Evolutionary conservation across 2,329 filamentous ascomycete genomes (phyloP).

Genomic region (Stemphylium lycopersici): DNA sequence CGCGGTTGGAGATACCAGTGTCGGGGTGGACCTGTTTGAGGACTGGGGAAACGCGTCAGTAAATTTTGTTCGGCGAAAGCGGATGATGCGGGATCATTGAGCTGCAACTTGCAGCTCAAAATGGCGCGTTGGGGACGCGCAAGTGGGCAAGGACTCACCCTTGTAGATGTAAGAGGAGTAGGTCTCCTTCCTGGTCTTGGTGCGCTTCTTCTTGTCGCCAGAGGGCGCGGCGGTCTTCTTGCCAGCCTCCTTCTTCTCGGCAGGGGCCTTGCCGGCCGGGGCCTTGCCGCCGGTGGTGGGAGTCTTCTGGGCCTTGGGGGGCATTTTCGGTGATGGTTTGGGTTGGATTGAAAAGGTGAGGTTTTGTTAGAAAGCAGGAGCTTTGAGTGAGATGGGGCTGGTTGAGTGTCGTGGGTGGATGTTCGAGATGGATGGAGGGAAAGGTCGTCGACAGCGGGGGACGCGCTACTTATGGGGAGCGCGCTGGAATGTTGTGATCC

Average conservation of each 20-base stretch:
- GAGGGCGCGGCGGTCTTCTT: conserved; percentile 96
- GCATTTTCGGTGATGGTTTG: conserved; percentile 67
- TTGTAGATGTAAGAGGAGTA: conserved; percentile 99
- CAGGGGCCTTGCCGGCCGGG: conserved; percentile 76
- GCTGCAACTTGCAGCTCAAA: not conserved
- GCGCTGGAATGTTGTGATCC: conserved; percentile 50
- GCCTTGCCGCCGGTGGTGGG: conserved; percentile 93
- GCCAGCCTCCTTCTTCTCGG: conserved; percentile 99
- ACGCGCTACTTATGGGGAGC: conserved; percentile 51
- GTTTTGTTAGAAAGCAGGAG: conserved; percentile 16
- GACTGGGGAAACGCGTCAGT: conserved; percentile 65
- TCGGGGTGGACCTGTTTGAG: conserved; percentile 99
- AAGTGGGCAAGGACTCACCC: conserved; percentile 64
- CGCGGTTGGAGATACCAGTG: conserved; percentile 99
- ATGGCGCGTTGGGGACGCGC: conserved; percentile 16
- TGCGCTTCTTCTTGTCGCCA: conserved; percentile 99
- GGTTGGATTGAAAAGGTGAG: conserved; percentile 14
- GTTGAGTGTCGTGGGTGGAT: conserved; percentile 37
- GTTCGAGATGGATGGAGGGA: conserved; percentile 51
- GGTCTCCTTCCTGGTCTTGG: conserved; percentile 99
- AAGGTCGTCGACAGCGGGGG: conserved; percentile 49
- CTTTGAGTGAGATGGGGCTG: conserved; percentile 28
- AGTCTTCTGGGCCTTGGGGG: conserved; percentile 99
- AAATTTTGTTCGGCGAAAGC: conserved; percentile 5
- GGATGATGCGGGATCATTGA: not conserved